These are phyloP conservation scores for Magnaporthales sp. DNA, from an alignment of 2,329 filamentous ascomycete genomes.

Conservation along the genomic window DNA sequence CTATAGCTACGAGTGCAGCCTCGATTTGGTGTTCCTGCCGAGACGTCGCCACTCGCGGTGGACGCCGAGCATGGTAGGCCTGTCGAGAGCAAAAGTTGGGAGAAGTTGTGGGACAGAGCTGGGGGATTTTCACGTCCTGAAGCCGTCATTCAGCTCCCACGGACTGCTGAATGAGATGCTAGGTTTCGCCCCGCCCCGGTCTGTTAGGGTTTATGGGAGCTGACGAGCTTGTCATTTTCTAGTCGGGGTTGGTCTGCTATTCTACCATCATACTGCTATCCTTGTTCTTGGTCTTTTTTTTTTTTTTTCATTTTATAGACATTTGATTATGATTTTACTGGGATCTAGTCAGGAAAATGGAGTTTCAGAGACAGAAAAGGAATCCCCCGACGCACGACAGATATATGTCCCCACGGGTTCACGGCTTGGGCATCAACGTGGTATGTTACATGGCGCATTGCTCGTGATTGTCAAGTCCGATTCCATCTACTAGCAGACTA, in stretches of 20 bases:
- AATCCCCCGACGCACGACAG: background rate
- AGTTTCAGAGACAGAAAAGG: too few species aligned
- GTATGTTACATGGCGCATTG: background rate
- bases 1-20: background rate
- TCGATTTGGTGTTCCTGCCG: background rate
- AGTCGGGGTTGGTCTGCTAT: background rate
- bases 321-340: too few species aligned
- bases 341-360: too few species aligned
- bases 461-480: background rate
- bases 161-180: background rate
- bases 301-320: too few species aligned
- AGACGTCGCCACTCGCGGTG: background rate
- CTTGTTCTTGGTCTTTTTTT: background rate
- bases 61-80: background rate
- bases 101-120: background rate
- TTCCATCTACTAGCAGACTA: background rate
- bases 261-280: background rate
- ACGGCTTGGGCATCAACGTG: background rate
- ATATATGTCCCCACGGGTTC: background rate
- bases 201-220: background rate
- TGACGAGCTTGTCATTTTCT: background rate
- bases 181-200: background rate
- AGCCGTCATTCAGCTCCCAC: background rate
- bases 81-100: background rate
- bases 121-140: background rate